A percentile compares a stretch with the other conserved stretches of the same genome.
Evolutionary conservation across 148 eudicot species (phyloP).

Genomic region (Vaccinium macrocarpon): DNA sequence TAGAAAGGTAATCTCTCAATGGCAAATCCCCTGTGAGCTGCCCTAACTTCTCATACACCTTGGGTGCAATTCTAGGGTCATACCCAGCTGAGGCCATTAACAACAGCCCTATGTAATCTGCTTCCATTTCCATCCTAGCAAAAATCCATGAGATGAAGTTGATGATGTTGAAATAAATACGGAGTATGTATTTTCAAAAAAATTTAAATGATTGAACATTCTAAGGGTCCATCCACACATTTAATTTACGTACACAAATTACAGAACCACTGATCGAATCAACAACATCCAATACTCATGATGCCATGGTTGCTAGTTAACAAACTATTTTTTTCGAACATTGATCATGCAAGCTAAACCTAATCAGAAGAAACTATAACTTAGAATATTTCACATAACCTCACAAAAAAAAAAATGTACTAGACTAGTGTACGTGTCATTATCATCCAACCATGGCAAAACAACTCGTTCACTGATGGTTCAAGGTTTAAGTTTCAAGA

Average conservation of each 20-base stretch:
- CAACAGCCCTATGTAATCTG: constrained; percentile 86
- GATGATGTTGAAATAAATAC: neutral
- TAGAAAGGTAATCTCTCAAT: constrained; percentile 65
- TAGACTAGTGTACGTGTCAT: too few relatives aligned
- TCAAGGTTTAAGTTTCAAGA: neutral
- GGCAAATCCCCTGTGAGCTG: constrained; percentile 53
- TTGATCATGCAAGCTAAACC: too few relatives aligned
- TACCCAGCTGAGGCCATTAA: constrained; percentile 83
- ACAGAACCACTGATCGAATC: neutral
- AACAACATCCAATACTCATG: neutral
- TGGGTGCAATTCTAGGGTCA: constrained; percentile 81
- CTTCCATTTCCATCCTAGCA: constrained; percentile 96
- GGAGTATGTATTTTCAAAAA: neutral
- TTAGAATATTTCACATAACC: neutral
- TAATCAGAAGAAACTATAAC: too few relatives aligned
- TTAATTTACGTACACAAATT: neutral
- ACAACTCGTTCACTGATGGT: neutral
- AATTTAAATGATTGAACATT: neutral
- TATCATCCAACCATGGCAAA: neutral
- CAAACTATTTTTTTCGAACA: neutral
- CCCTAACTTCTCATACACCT: constrained; percentile 82
- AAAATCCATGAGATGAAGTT: neutral
- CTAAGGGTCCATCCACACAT: neutral
- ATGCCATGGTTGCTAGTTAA: neutral
- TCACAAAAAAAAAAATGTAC: neutral